These are phyloP conservation scores for Capsella bursapastoris DNA, from an alignment of 345 rosid genomes.

Conservation along the genomic window DNA sequence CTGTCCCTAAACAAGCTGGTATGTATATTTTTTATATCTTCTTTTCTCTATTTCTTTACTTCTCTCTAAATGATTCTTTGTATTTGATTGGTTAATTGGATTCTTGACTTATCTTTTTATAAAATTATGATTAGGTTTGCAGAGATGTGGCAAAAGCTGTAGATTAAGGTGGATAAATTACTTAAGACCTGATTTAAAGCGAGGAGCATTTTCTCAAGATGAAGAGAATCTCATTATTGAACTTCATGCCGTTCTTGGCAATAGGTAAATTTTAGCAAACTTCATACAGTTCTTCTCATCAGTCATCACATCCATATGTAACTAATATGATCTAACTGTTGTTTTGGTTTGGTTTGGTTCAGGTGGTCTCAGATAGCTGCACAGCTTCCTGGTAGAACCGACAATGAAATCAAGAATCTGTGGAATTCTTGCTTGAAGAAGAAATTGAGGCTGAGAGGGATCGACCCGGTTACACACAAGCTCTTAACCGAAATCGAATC, in stretches of 20 bases:
- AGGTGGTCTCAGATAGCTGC: slow-evolving; percentile 81
- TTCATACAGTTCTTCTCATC: neutral
- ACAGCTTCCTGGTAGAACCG: slow-evolving; percentile 73
- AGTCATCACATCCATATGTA: neutral
- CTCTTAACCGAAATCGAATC: slow-evolving; percentile 63
- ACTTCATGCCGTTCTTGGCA: slow-evolving; percentile 91
- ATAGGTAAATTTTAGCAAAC: slow-evolving; percentile 52
- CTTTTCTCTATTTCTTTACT: too few relatives aligned
- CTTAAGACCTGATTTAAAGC: slow-evolving; percentile 93
- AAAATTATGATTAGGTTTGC: slow-evolving; percentile 59
- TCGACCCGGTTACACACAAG: slow-evolving; percentile 69
- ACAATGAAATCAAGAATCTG: slow-evolving; percentile 67
- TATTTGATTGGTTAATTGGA: neutral
- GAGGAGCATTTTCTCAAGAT: slow-evolving; percentile 93
- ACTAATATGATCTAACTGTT: neutral
- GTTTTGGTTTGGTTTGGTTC: slow-evolving; percentile 21
- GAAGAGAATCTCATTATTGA: slow-evolving; percentile 91
- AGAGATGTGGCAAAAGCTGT: slow-evolving; percentile 98
- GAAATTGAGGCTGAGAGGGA: slow-evolving; percentile 61
- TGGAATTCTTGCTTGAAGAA: slow-evolving; percentile 73
- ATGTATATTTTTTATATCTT: neutral
- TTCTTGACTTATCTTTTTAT: neutral
- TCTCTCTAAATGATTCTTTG: neutral
- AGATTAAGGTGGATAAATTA: slow-evolving; percentile 96
- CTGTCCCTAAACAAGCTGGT: slow-evolving; percentile 98